phyloP scores from a whole-genome alignment of 2,329 filamentous ascomycete genomes.

The Microcyclospora pomicola region DNA sequence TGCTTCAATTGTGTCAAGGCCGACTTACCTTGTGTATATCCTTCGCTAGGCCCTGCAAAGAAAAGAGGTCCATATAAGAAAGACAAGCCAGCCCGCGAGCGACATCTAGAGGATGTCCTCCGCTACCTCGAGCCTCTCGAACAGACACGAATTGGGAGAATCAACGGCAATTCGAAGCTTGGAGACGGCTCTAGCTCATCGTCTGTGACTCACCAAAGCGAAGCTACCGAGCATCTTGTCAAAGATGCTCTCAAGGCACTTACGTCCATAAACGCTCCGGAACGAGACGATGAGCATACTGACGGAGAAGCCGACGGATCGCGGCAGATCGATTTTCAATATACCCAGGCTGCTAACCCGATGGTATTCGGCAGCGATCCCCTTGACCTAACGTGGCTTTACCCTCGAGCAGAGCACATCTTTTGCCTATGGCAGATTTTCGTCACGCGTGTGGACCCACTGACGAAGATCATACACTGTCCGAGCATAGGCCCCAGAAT shows the following conservation, averaged over 20 bases:
- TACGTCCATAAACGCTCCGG: conserved; percentile 10
- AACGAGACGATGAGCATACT: conserved; percentile 1
- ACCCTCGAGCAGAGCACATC: conserved; percentile 9
- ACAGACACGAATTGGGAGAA: no score
- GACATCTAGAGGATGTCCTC: conserved; percentile 17
- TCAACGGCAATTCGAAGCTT: no score
- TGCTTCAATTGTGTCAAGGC: conserved; percentile 16
- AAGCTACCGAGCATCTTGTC: conserved; percentile 9
- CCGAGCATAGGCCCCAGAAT: conserved; percentile 11
- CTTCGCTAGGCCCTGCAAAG: conserved; percentile 13
- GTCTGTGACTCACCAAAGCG: not conserved
- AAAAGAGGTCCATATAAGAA: conserved; percentile 21
- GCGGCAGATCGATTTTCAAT: conserved; percentile 1
- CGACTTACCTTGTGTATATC: conserved; percentile 17
- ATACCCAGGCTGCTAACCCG: conserved; percentile 2
- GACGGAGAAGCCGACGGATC: not conserved
- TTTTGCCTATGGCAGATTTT: conserved; percentile 18
- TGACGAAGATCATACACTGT: conserved; percentile 18
- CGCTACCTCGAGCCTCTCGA: conserved; percentile 13
- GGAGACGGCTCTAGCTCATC: not conserved
- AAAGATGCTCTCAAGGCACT: conserved; percentile 17
- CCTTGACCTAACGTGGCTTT: not conserved
- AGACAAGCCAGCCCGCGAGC: conserved; percentile 14
- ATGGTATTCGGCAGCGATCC: not conserved
- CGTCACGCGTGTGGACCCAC: conserved; percentile 13